Percentiles rank a stretch among this genome's conserved stretches.
These are phyloP conservation scores for Candida suzukii DNA, from an alignment of 805 yeast species.

Conservation along the genomic window DNA sequence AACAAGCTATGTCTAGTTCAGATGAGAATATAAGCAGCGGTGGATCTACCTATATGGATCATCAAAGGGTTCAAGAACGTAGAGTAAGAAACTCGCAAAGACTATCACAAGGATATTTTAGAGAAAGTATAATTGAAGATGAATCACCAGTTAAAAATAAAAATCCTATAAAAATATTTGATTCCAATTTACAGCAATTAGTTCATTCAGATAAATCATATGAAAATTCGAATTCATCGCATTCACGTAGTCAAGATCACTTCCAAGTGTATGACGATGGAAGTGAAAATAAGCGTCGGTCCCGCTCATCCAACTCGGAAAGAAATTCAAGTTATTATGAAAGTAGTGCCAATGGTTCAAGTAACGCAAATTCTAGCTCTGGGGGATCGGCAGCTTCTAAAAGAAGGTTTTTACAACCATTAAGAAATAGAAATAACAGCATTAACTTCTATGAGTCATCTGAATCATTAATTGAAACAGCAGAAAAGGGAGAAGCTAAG, in stretches of 20 bases:
- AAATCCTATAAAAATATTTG: neutral
- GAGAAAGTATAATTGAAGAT: slow-evolving; percentile 9
- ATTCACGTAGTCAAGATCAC: neutral
- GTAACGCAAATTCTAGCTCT: neutral
- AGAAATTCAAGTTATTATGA: neutral
- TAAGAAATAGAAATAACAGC: too few relatives aligned
- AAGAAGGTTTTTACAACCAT: neutral
- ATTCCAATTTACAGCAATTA: neutral
- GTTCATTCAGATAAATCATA: neutral
- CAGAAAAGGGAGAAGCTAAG: slow-evolving; percentile 3
- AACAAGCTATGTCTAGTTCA: neutral
- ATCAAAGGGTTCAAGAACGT: slow-evolving; percentile 6
- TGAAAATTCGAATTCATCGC: neutral
- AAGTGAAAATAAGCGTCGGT: neutral
- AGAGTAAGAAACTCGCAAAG: slow-evolving; percentile 11
- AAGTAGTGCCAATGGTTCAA: neutral
- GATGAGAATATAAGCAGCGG: neutral
- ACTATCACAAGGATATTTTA: slow-evolving; percentile 10
- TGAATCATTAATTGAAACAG: slow-evolving; percentile 3
- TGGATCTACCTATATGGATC: neutral
- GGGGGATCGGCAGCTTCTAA: neutral
- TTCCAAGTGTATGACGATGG: neutral
- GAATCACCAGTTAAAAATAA: slow-evolving; percentile 1
- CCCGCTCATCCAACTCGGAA: neutral
- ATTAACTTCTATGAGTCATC: slow-evolving; percentile 4